These are phyloP conservation scores for Russula vinacea DNA, from an alignment of 768 basidiomycete species.

Conservation along the genomic window DNA sequence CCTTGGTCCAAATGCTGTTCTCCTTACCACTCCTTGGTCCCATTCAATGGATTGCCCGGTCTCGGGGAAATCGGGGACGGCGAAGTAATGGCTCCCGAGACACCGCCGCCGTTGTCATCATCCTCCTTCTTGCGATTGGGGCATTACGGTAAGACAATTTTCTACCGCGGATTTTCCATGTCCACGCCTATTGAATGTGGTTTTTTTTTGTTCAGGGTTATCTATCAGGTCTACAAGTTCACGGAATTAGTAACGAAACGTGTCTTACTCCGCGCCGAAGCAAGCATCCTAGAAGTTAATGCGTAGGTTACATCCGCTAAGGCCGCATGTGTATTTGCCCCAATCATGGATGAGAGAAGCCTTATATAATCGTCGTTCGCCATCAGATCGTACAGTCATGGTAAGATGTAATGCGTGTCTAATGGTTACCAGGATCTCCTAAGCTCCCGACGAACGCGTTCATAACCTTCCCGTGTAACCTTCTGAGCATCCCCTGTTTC, in stretches of 20 bases:
- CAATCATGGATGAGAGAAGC: slow-evolving; percentile 7
- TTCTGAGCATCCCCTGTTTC: slow-evolving; percentile 54
- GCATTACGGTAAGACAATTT: slow-evolving; percentile 51
- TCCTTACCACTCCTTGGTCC: slow-evolving; percentile 63
- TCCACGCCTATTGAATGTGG: slow-evolving; percentile 23
- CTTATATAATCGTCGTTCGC: slow-evolving; percentile 4
- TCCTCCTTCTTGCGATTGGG: slow-evolving; percentile 59
- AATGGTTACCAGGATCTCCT: slow-evolving; percentile 61
- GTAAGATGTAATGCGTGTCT: background rate
- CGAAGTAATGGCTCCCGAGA: slow-evolving; percentile 52
- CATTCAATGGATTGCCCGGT: slow-evolving; percentile 66
- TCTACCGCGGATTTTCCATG: background rate
- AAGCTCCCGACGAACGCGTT: slow-evolving; percentile 67
- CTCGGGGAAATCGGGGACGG: slow-evolving; percentile 54
- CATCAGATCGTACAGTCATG: slow-evolving; percentile 16
- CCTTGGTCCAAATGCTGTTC: slow-evolving; percentile 67
- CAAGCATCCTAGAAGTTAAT: slow-evolving; percentile 75
- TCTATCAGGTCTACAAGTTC: slow-evolving; percentile 64
- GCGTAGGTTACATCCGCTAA: slow-evolving; percentile 30
- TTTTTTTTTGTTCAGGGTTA: slow-evolving; percentile 51
- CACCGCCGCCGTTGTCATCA: slow-evolving; percentile 61
- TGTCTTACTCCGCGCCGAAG: slow-evolving; percentile 66
- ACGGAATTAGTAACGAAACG: slow-evolving; percentile 60
- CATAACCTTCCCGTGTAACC: slow-evolving; percentile 57
- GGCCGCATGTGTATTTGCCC: slow-evolving; percentile 23